Evolutionary conservation across 2,329 filamentous ascomycete genomes (phyloP).

Genomic region (Stagonosporopsis cucurbitacearum): DNA sequence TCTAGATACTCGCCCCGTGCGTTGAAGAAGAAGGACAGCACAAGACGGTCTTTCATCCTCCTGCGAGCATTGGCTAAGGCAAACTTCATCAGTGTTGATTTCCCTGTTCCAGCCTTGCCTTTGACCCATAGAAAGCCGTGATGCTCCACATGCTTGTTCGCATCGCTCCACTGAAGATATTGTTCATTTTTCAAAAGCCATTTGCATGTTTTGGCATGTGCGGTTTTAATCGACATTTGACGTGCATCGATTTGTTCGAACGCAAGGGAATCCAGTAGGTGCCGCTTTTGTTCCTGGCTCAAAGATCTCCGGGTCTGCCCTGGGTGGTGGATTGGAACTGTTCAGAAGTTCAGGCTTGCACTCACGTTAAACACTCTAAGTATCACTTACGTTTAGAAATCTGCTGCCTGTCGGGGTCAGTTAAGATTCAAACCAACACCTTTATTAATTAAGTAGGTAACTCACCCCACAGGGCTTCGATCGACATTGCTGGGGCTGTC

Average conservation of each 20-base stretch:
- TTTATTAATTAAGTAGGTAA: background rate
- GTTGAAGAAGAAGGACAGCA: slow-evolving; percentile 38
- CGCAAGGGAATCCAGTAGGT: background rate
- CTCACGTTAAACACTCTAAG: background rate
- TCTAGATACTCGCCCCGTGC: slow-evolving; percentile 31
- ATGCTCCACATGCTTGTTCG: slow-evolving; percentile 33
- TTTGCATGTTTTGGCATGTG: slow-evolving; percentile 49
- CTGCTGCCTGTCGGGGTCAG: background rate
- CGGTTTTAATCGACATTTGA: slow-evolving; percentile 46
- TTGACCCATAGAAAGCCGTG: slow-evolving; percentile 19
- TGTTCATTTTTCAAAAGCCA: slow-evolving; percentile 49
- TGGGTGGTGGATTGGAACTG: background rate
- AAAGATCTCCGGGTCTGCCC: background rate
- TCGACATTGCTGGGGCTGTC: background rate
- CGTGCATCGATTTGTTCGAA: slow-evolving; percentile 53
- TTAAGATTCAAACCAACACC: background rate
- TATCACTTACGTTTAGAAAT: background rate
- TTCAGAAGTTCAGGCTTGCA: background rate
- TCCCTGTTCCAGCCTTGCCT: slow-evolving; percentile 48
- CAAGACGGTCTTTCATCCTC: slow-evolving; percentile 9
- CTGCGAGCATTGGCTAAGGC: slow-evolving; percentile 14
- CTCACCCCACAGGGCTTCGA: background rate
- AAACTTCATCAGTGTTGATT: slow-evolving; percentile 55
- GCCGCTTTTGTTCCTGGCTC: background rate
- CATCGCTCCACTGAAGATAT: slow-evolving; percentile 51